These are phyloP conservation scores for Plasmodium vivax DNA, from an alignment of 169 alveolate genomes.

Conservation along the genomic window DNA sequence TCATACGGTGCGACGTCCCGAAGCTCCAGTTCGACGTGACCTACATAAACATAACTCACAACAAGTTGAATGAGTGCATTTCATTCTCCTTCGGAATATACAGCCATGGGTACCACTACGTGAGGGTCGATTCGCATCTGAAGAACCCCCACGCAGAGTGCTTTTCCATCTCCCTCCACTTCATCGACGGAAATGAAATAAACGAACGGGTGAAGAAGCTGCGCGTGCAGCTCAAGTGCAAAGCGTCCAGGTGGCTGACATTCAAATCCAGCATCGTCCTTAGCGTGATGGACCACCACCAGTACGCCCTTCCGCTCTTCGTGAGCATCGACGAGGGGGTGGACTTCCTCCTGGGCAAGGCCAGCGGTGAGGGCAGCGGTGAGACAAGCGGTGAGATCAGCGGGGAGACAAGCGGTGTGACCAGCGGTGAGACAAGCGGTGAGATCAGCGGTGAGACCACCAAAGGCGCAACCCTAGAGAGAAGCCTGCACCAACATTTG, in stretches of 20 bases:
- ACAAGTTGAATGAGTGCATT: conserved; percentile 17
- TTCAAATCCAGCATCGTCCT: conserved; percentile 16
- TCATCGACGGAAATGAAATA: conserved; percentile 21
- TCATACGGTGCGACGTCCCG: conserved; percentile 6
- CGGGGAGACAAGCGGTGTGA: background rate
- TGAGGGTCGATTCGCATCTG: conserved; percentile 16
- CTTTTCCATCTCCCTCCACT: conserved; percentile 27
- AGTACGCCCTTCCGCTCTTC: conserved; percentile 36
- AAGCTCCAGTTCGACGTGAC: conserved; percentile 51
- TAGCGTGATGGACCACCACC: conserved; percentile 38
- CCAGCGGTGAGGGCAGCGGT: background rate
- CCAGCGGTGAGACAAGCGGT: too few species aligned
- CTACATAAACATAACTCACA: conserved; percentile 54
- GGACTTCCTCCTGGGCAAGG: conserved; percentile 36
- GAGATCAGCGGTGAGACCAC: background rate
- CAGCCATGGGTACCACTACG: conserved; percentile 56
- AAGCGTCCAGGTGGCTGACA: background rate
- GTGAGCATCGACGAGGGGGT: conserved; percentile 44
- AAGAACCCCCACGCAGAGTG: conserved; percentile 18
- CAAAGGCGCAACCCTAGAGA: background rate
- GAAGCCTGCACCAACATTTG: background rate
- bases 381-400: background rate
- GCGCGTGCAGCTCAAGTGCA: conserved; percentile 18
- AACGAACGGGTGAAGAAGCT: conserved; percentile 22
- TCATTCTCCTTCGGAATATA: conserved; percentile 45